Base-by-base conservation (phyloP, 1,284 basidiomycete genomes). In the Chalciporus sp. region DNA sequence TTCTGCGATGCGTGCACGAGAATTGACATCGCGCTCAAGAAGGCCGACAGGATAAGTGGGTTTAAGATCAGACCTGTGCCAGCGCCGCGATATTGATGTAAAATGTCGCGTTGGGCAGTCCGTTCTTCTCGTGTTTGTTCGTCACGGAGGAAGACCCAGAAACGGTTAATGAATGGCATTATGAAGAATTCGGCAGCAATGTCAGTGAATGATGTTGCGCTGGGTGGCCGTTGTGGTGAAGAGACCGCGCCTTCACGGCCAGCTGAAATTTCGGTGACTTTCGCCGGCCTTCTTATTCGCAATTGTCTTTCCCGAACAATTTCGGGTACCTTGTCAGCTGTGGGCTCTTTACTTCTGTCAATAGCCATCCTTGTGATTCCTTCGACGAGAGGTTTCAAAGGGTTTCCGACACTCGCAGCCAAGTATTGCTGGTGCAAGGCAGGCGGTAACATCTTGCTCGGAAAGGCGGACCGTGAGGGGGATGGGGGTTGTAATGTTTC, bases 71-170 rank as follows among this genome's bases (percentile, higher is more conserved):
- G 80, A 0, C 90, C 90, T 0, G 88, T 88, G 6, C 93, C 94
- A 0, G 88, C 85, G 2, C 87, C 81, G 41, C 78, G 78, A 62
- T 92, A 92, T 47, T 76, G 78, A 49, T 76, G 75, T 42, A 82
- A 66, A 44, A 68, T 72, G 40, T 71, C 74, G 47, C 73, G 70
- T 49, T 78, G 75, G 0, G 82, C 73, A 2, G 85, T 88, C 43
- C 89, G 80, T 44, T 82, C 79, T 64, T 93, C 90, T 28, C 90
- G 80, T 8, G 81, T 79, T 59, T 89, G 83, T 62, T 91, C 86
- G 62, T 95, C 91, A 14, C 90, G 83, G 42, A 95, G 81, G 71
- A 94, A 91, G n/a, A 82, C 68, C 92, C 94, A 96, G 72, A 98
- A 96, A 8, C 88, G 85, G 62, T 94, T 91, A 68, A 98, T 81